Percentiles rank a stretch among this genome's conserved stretches.
Conservation (phyloP, 2,329 filamentous ascomycete species). For the Fusarium burgessii region DNA sequence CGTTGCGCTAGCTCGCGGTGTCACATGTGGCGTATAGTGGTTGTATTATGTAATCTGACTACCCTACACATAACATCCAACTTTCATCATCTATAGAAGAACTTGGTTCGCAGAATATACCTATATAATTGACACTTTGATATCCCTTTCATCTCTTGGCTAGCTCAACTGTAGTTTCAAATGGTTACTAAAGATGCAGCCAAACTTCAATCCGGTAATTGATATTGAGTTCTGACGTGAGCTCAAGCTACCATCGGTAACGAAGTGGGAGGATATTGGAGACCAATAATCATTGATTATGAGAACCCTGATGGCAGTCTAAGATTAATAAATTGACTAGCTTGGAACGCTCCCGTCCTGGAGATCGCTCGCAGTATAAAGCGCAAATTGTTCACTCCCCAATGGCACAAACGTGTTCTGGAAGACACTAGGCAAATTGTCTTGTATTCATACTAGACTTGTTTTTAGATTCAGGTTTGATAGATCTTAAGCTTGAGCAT, state of each 20-base stretch:
- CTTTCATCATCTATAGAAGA: background rate
- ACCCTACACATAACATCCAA: slow-evolving; percentile 12
- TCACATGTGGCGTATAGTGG: slow-evolving; percentile 30
- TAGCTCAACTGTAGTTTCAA: accelerated
- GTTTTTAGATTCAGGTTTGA: no score
- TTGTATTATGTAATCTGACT: background rate
- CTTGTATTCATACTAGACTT: no score
- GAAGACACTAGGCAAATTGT: no score
- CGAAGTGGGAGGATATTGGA: accelerated
- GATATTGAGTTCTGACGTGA: slow-evolving; percentile 5
- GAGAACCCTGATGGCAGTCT: no score
- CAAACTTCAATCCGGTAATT: background rate
- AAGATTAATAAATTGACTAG: no score
- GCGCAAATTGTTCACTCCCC: no score
- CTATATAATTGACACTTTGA: background rate
- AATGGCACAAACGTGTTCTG: no score
- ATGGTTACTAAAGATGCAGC: background rate
- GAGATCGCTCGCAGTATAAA: background rate
- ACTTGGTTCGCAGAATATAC: background rate
- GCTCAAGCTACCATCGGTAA: background rate
- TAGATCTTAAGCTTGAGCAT: background rate
- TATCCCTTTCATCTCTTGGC: no score
- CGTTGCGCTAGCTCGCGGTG: slow-evolving; percentile 29
- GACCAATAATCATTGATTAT: background rate
- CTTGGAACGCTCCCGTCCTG: background rate